Base-by-base conservation (phyloP, 305 asterid genomes). In the Fraxinus sp. region DNA sequence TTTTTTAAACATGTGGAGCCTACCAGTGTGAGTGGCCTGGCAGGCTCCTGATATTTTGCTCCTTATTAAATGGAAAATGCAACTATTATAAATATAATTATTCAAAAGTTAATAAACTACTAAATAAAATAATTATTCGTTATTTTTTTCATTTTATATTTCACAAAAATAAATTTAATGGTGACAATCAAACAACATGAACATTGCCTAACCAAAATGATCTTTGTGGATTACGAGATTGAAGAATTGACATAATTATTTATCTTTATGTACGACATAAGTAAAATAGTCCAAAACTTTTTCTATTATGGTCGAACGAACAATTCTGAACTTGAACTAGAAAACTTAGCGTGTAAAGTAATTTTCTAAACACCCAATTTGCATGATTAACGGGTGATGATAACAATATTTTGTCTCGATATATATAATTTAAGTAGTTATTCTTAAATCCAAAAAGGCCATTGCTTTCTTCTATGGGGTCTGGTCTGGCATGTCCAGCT, bases 381-480 rank as follows among this genome's bases (percentile, higher is more conserved):
- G 84, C 10, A 24, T 75, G 77, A 79, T 80, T 77, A 83, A 81
- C 77, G 72, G 82, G 49, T 41, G 49, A 9, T 2, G 28, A 57
- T 57, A 57, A 57, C 28, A 24, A 37, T 74, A 18, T 33, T 35
- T 64, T 39, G 72, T 76, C 62, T 59, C 8, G 16, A 77, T 43
- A 2, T 20, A 26, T 26, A 39, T 81, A 75, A 39, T 39, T 39
- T 82, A 81, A 66, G 72, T 70, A 39, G 46, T 39, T 71, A 64
- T 22, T 64, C 83, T 71, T 74, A 78, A 64, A 78, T 39, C 85
- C 80, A 73, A 83, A 86, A 77, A 26, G 80, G 57, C 41, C 24
- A 82, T 86, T 85, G 83, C 89, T 88, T 86, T 88, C 86, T 39
- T 75, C 37, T 20, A 76, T 81, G 80, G 83, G 79, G 59, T 33